Evolutionary conservation across 164 flowering plant genomes (phyloP), one percentile per base, ranked within the genome.

Genomic region (Dillenia suffruticosa): DNA sequence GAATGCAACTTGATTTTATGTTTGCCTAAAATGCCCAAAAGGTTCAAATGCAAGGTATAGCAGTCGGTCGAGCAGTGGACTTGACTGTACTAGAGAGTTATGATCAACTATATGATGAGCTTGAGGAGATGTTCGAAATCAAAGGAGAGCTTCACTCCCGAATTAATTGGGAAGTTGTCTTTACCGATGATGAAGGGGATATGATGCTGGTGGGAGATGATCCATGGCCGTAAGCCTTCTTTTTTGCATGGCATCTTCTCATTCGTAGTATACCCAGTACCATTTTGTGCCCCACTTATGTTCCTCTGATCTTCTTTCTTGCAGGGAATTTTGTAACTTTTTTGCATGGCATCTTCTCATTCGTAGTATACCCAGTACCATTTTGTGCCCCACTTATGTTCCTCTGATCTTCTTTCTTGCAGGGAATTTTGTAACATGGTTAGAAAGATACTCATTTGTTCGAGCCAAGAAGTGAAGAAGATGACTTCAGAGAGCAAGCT

Each of bases 11-110:
- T 17, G 48, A 8, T 47, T 52, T 62, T 57, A 58, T 11, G 54
- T 48, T 40, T 50, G 40, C 40, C 0, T 4, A 32, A 32, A 32
- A 32, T 32, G 40, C 40, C 40, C 40, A n/a, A 60, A 63, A 93
- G 97, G 98, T 93, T 49, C 97, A 84, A 74, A 93, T 93, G 98
- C 92, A 88, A 70, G 98, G 98, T 4, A 68, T 87, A 17, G 88
- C 89, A 12, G 96, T 93, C 54, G 96, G 97, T 16, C 82, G 97
- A 49, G 97, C 98, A 9, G 89, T 93, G 74, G 98, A 90, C 70
- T 75, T 93, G 67, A 72, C 82, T 10, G 61, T 61, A 19, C 64
- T 94, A 60, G 77, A 76, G 24, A 86, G 96, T 16, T 94, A 94
- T 43, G 79, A 77, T 67, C 77, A 89, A 48, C 90, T 94, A 52